phyloP scores from a whole-genome alignment of 139 green algal species.

The Picochlorum sp. region DNA sequence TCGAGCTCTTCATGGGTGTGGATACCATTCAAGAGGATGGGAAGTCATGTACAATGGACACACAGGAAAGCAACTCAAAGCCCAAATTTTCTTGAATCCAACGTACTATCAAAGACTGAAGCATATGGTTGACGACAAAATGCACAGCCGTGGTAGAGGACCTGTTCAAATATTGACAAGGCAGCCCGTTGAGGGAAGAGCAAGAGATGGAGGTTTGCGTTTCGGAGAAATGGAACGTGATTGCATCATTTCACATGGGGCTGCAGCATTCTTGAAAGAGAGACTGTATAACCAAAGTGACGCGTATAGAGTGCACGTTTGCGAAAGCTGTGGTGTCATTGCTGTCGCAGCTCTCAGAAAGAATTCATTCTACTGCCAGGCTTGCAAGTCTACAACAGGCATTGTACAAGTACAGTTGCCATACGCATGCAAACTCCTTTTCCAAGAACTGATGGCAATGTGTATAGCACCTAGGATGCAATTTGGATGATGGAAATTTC shows the following conservation, averaged over 20 bases:
- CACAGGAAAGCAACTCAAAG: conserved; percentile 63
- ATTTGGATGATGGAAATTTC: background rate
- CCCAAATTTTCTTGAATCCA: conserved; percentile 88
- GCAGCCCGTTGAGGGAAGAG: conserved; percentile 92
- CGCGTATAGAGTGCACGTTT: conserved; percentile 80
- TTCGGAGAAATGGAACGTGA: conserved; percentile 98
- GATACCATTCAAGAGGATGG: conserved; percentile 79
- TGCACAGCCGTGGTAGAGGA: conserved; percentile 76
- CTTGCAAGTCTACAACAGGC: conserved; percentile 38
- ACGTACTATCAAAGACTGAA: conserved; percentile 99
- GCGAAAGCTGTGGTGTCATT: conserved; percentile 67
- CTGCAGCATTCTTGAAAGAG: conserved; percentile 77
- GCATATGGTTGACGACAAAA: conserved; percentile 99
- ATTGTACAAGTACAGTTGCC: conserved; percentile 74
- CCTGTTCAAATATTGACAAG: conserved; percentile 84
- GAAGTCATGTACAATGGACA: conserved; percentile 96
- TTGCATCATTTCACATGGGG: conserved; percentile 91
- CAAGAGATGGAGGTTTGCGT: conserved; percentile 88
- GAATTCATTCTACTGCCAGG: conserved; percentile 61
- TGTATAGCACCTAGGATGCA: conserved; percentile 18
- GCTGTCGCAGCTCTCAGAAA: conserved; percentile 81
- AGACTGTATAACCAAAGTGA: conserved; percentile 79
- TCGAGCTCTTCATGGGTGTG: conserved; percentile 68
- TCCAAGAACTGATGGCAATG: conserved; percentile 90
- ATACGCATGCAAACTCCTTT: conserved; percentile 91